Base-by-base conservation (phyloP, 345 rosid species). In the Populus pruinosa region DNA sequence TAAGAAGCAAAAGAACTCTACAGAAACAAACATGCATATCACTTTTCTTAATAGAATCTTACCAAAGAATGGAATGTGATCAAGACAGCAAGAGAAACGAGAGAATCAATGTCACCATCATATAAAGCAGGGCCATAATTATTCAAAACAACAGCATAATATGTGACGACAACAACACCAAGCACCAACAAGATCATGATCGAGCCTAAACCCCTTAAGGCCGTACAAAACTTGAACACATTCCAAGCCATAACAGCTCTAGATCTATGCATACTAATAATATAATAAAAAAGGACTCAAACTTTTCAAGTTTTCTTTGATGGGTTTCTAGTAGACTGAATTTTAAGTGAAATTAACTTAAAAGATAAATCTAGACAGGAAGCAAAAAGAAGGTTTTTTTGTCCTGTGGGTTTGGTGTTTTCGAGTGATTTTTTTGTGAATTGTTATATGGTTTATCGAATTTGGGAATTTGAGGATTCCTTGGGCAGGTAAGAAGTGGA, bases 191-290 rank as follows among this genome's bases (percentile, higher is more conserved):
- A 85, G 92, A 96, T 92, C 99, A 96, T 96, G 89, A 94, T 94
- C 79, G 97, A 94, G 47, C 98, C 99, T n/a, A 96, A 90, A 71
- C 97, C 97, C 25, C 98, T 86, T 67, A 94, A 82, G 74, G 97
- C 97, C 18, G 98, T 94, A 78, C 99, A 96, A 80, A 96, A 94
- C 79, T 87, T 92, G 90, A 96, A 96, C 70, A 96, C 98, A 87
- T 96, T 94, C 99, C 99, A 96, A 38, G 99, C 99, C 99, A 96
- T 96, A 71, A 89, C 77, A 76, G 88, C 91, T 50, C 98, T 97
- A 83, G 99, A 93, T 93, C 97, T 93, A 82, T 92, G 97, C 99
- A 93, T 95, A 82, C 67, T 87, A 76, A 41, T 62, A 80, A 68
- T 53, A 53, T 23, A 76, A 56, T 27, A 27, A 25, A 62, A 29